Percentiles rank a stretch among this genome's conserved stretches.
Evolutionary conservation across 2,329 filamentous ascomycete genomes (phyloP).

Genomic region (Calonectria hongkongensis): DNA sequence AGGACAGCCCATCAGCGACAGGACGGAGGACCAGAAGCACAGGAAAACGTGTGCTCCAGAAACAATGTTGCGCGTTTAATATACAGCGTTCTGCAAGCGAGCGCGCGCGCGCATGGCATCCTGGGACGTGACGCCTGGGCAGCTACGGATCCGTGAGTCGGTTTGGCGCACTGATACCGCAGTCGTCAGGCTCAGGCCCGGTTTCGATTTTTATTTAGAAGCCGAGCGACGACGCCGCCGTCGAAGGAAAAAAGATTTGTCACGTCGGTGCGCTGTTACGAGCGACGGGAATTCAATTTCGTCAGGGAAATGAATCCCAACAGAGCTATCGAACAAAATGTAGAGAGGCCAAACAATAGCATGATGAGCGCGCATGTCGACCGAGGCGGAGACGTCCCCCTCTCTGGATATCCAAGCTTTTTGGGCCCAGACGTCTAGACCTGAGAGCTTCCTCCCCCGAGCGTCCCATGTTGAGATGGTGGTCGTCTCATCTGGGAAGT

Average conservation of each 20-base stretch:
- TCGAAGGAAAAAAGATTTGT: slow-evolving; percentile 3
- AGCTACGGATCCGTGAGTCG: slow-evolving; percentile 32
- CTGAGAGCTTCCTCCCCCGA: slow-evolving; percentile 12
- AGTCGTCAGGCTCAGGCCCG: slow-evolving; percentile 22
- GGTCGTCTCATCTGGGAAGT: slow-evolving; percentile 42
- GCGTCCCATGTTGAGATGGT: slow-evolving; percentile 30
- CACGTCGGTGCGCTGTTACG: slow-evolving; percentile 25
- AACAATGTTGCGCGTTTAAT: slow-evolving; percentile 43
- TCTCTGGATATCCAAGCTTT: slow-evolving; percentile 18
- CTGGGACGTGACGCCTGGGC: slow-evolving; percentile 25
- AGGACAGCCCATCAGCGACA: slow-evolving; percentile 36
- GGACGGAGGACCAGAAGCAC: slow-evolving; percentile 29
- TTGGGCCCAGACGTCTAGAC: not conserved
- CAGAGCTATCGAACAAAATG: slow-evolving; percentile 22
- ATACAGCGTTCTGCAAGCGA: slow-evolving; percentile 44
- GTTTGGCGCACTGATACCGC: slow-evolving; percentile 29
- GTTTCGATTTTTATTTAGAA: slow-evolving; percentile 34
- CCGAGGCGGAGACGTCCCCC: slow-evolving; percentile 3
- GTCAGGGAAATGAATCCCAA: slow-evolving; percentile 33
- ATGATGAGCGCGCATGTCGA: not conserved
- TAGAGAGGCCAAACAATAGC: slow-evolving; percentile 12
- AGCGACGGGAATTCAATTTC: slow-evolving; percentile 28
- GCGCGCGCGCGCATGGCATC: slow-evolving; percentile 42
- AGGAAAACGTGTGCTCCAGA: slow-evolving; percentile 37
- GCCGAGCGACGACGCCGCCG: slow-evolving; percentile 21